Conservation (phyloP, 2,329 filamentous ascomycete genomes). For the Chalaropsis ovoidea region DNA sequence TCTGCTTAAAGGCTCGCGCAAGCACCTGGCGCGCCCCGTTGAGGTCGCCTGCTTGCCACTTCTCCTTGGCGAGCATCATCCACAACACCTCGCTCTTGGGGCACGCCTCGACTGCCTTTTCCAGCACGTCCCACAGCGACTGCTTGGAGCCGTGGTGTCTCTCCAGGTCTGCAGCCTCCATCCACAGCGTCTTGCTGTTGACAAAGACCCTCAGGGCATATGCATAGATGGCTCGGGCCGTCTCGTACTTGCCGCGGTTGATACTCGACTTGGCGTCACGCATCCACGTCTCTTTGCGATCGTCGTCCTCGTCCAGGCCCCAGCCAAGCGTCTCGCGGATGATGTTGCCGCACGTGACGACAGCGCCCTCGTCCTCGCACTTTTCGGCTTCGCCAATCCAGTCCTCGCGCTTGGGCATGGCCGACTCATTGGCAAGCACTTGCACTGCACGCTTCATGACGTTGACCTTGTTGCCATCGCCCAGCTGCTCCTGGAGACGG, state of each 20-base stretch:
- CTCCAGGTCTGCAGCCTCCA: conserved; percentile 83
- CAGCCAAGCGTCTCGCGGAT: conserved; percentile 88
- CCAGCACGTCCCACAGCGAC: conserved; percentile 71
- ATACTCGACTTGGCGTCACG: conserved; percentile 82
- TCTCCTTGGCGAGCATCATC: conserved; percentile 93
- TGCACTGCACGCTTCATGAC: conserved; percentile 93
- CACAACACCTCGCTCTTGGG: conserved; percentile 84
- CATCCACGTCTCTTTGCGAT: conserved; percentile 90
- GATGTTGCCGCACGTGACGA: conserved; percentile 78
- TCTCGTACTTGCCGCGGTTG: conserved; percentile 72
- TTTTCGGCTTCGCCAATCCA: conserved; percentile 94
- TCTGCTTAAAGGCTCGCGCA: conserved; percentile 82
- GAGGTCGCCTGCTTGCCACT: conserved; percentile 78
- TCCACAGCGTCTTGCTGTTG: conserved; percentile 79
- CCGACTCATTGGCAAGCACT: conserved; percentile 76
- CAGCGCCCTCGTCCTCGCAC: conserved; percentile 83
- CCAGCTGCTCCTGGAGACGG: conserved; percentile 77
- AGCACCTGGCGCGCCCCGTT: conserved; percentile 79
- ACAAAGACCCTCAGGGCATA: conserved; percentile 84
- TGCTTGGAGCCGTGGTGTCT: conserved; percentile 79
- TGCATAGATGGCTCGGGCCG: conserved; percentile 84
- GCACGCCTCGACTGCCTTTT: conserved; percentile 88
- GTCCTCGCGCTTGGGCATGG: conserved; percentile 94
- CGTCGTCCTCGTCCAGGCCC: conserved; percentile 89
- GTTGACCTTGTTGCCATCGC: conserved; percentile 67